Evolutionary conservation across 2,329 filamentous ascomycete genomes (phyloP), one percentile per base, ranked within the genome.

Genomic region (Exserohilum turcica): DNA sequence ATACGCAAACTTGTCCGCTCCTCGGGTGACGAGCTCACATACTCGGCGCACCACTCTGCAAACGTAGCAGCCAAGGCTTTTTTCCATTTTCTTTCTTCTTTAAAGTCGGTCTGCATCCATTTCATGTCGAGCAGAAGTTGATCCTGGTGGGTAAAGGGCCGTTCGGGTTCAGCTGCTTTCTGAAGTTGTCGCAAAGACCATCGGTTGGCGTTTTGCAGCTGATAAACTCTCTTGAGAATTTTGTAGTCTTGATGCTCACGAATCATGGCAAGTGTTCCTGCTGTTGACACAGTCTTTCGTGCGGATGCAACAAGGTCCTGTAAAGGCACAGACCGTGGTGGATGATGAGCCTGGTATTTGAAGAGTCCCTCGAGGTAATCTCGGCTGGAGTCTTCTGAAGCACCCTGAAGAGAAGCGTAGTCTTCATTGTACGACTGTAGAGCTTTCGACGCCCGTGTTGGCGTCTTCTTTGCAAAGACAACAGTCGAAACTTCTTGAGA

Each of bases 91-190:
- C 91, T 82, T 73, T 97, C 94, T 74, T 97, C 91, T 45, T 89
- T 84, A 68, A 97, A 97, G 74, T 99, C 94, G 1, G 92, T 97
- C 44, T 92, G 86, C 91, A 99, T 95, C 93, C 93, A 97, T 73
- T 92, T 96, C 84, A 93, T 91, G 77, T 99, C 92, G 63, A 92
- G 84, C 28, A 99, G 78, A 49, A 97, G 74, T 46, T 93, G 83
- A 75, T 99, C 94, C 84, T 88, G 90, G 63, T 97, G 93, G 2
- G 88, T 87, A 1, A 85, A 82, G 15, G 87, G 88, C 32, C 91
- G 85, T 3, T 84, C 81, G 4, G 93, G 92, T 73, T 99, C 94
- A 1, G 86, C 82, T 33, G 87, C 90, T 51, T 92, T 88, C 69
- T 95, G 91, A 37, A 92, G 86, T 68, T 99, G 94, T 46, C 93